These are phyloP conservation scores for Mycena haematopus DNA, from an alignment of 768 basidiomycete genomes.

Conservation along the genomic window DNA sequence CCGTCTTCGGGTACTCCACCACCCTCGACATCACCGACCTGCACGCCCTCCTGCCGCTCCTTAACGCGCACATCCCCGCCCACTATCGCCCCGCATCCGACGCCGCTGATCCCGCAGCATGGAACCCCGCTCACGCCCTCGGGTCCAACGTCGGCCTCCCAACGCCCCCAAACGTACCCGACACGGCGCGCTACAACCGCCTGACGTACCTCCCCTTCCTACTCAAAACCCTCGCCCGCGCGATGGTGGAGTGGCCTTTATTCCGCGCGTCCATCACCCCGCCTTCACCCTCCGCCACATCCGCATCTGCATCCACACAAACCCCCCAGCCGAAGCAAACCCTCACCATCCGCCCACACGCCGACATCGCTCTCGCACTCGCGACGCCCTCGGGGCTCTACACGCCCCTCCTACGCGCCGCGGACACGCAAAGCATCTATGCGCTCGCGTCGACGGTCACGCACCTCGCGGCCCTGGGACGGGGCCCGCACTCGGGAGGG, in stretches of 20 bases:
- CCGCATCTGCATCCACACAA: slow-evolving; percentile 15
- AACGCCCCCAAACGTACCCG: slow-evolving; percentile 52
- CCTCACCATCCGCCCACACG: slow-evolving; percentile 71
- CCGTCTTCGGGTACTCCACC: slow-evolving; percentile 87
- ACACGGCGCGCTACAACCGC: slow-evolving; percentile 61
- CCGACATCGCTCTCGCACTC: slow-evolving; percentile 80
- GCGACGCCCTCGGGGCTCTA: slow-evolving; percentile 85
- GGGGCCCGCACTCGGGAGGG: too few species aligned
- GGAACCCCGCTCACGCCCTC: slow-evolving; percentile 46
- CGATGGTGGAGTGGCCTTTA: slow-evolving; percentile 87
- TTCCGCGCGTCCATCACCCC: slow-evolving; percentile 68
- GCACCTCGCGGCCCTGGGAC: slow-evolving; percentile 67
- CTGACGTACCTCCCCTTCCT: slow-evolving; percentile 86
- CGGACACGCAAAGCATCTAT: slow-evolving; percentile 63
- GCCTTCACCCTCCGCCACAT: slow-evolving; percentile 39
- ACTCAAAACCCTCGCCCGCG: slow-evolving; percentile 78
- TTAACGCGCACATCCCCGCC: slow-evolving; percentile 74
- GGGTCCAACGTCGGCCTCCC: slow-evolving; percentile 47
- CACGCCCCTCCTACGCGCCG: slow-evolving; percentile 71
- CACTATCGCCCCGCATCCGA: slow-evolving; percentile 57
- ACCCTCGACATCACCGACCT: slow-evolving; percentile 77
- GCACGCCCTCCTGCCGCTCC: slow-evolving; percentile 62
- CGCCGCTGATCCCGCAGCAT: slow-evolving; percentile 31
- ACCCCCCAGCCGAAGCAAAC: slow-evolving; percentile 56
- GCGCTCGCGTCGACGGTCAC: slow-evolving; percentile 65